These are phyloP conservation scores for Metschnikowia sp. DNA, from an alignment of 805 yeast genomes.

Conservation along the genomic window DNA sequence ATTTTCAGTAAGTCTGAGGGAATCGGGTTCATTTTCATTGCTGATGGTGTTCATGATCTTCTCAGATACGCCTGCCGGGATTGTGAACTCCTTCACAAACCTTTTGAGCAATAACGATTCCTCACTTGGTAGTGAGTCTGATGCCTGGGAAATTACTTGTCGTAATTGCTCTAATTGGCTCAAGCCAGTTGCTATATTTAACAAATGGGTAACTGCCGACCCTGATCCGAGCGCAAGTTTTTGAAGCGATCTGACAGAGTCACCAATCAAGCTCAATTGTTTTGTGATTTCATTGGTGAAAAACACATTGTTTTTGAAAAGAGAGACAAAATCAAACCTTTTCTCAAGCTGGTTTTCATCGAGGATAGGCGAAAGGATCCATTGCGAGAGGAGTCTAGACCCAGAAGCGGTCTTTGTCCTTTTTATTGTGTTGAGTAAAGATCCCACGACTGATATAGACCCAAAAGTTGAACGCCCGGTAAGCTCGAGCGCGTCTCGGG, in stretches of 20 bases:
- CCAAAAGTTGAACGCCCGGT: constrained; percentile 48
- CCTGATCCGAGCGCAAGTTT: constrained; percentile 40
- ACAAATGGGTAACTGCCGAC: constrained; percentile 28
- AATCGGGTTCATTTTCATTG: not conserved
- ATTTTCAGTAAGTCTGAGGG: not conserved
- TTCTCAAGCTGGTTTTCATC: constrained; percentile 50
- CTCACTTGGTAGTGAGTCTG: constrained; percentile 20
- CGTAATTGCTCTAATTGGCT: constrained; percentile 17
- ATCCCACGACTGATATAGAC: constrained; percentile 57
- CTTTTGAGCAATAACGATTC: constrained; percentile 16
- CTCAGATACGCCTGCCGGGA: constrained; percentile 41
- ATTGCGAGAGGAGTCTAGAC: constrained; percentile 67
- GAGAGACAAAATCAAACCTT: constrained; percentile 42
- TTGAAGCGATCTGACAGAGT: constrained; percentile 59
- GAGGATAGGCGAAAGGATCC: constrained; percentile 80
- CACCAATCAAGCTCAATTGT: constrained; percentile 47
- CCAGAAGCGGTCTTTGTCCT: constrained; percentile 82
- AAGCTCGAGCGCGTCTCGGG: constrained; percentile 73
- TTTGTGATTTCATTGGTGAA: constrained; percentile 25
- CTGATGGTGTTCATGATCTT: constrained; percentile 31
- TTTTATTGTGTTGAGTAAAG: constrained; percentile 65
- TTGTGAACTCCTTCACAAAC: constrained; percentile 26
- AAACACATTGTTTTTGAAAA: constrained; percentile 24
- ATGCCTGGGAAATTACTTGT: constrained; percentile 15
- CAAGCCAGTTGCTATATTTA: constrained; percentile 32